Evolutionary conservation across 2,329 filamentous ascomycete species (phyloP).

Genomic region (Paraphaeosphaeria minitans): DNA sequence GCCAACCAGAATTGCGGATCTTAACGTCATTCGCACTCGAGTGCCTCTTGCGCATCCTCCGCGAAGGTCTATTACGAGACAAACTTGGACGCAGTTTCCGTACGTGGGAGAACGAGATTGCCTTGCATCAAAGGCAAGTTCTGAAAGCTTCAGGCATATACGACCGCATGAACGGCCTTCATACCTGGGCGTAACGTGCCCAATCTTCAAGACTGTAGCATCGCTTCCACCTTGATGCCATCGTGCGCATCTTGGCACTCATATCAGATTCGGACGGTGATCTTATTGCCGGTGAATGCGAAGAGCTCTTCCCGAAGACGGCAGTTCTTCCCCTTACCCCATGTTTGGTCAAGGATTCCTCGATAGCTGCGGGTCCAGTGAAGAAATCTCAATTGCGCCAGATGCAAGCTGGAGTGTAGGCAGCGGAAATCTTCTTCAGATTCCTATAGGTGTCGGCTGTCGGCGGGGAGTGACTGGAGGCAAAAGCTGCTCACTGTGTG

Average conservation of each 20-base stretch:
- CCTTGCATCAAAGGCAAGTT: too few species aligned
- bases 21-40: slow-evolving; percentile 77
- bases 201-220: slow-evolving; percentile 84
- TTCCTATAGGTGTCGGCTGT: slow-evolving; percentile 55
- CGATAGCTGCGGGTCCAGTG: slow-evolving; percentile 69
- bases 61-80: slow-evolving; percentile 63
- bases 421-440: slow-evolving; percentile 68
- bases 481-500: slow-evolving; percentile 60
- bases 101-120: too few species aligned
- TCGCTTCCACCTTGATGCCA: slow-evolving; percentile 67
- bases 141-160: not conserved
- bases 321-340: slow-evolving; percentile 74
- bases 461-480: slow-evolving; percentile 6
- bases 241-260: slow-evolving; percentile 73
- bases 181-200: too few species aligned
- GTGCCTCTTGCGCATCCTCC: slow-evolving; percentile 72
- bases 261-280: slow-evolving; percentile 92
- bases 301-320: slow-evolving; percentile 83
- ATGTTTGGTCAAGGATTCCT: slow-evolving; percentile 74
- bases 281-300: slow-evolving; percentile 73
- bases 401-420: slow-evolving; percentile 75
- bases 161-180: too few species aligned
- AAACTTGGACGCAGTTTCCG: too few species aligned
- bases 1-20: slow-evolving; percentile 57
- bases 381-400: slow-evolving; percentile 85